A percentile compares a stretch with the other conserved stretches of the same genome.
Evolutionary conservation across 106 monocot species (phyloP).

Genomic region (Iris macrosiphon): DNA sequence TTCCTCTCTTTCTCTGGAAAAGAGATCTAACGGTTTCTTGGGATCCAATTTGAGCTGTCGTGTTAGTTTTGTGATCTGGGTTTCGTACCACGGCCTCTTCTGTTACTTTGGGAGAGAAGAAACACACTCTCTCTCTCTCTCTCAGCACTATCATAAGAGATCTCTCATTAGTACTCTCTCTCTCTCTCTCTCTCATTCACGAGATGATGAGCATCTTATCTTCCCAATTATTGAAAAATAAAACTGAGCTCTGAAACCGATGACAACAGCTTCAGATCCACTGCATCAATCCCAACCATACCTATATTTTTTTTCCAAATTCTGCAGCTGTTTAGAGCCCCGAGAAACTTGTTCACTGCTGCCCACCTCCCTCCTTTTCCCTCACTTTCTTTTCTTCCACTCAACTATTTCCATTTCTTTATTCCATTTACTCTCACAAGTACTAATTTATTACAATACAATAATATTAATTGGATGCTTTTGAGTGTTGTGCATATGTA

Average conservation of each 20-base stretch:
- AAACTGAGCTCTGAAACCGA: conserved; percentile 25
- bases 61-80: conserved; percentile 1
- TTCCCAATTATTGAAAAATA: background rate
- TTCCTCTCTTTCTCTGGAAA: background rate
- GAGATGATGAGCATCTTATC: conserved; percentile 24
- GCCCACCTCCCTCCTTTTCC: too few species aligned
- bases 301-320: background rate
- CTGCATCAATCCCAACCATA: conserved; percentile 51
- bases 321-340: background rate
- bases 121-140: conserved; percentile 2
- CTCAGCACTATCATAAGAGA: background rate
- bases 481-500: conserved; percentile 7
- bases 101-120: conserved; percentile 6
- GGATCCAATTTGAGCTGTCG: conserved; percentile 8
- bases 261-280: conserved; percentile 28
- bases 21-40: conserved; percentile 18
- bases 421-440: background rate
- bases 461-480: conserved; percentile 19
- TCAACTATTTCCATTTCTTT: background rate
- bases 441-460: conserved; percentile 24
- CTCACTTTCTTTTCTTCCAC: background rate
- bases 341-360: background rate
- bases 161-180: background rate
- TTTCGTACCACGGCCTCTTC: conserved; percentile 36
- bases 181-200: conserved; percentile 25